A percentile compares a stretch with the other conserved stretches of the same genome.
phyloP scores from a whole-genome alignment of 352 stramenopile genomes.

The Elongisporangium anandrum region DNA sequence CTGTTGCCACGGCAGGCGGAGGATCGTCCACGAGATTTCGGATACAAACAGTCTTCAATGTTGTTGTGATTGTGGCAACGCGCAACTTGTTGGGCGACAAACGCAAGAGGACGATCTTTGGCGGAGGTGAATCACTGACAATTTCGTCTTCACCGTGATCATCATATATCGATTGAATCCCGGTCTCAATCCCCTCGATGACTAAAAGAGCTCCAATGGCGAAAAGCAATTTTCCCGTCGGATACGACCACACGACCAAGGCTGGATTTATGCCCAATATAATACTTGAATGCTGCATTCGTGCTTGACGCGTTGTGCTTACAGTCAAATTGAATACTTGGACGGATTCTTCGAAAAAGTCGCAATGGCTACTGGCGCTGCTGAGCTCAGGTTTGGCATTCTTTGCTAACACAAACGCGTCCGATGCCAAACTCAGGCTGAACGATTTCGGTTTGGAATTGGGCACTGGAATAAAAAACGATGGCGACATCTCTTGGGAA shows the following conservation, averaged over 20 bases:
- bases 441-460: slow-evolving; percentile 28
- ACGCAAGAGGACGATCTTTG: slow-evolving; percentile 22
- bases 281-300: slow-evolving; percentile 4
- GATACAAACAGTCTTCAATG: slow-evolving; percentile 15
- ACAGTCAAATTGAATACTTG: neutral
- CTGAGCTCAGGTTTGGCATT: neutral
- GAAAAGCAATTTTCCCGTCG: slow-evolving; percentile 26
- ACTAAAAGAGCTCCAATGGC: slow-evolving; percentile 16
- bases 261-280: slow-evolving; percentile 6
- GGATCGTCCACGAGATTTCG: neutral
- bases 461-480: slow-evolving; percentile 9
- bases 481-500: slow-evolving; percentile 11
- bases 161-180: slow-evolving; percentile 16
- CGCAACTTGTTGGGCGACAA: slow-evolving; percentile 17
- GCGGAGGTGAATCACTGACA: neutral
- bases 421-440: slow-evolving; percentile 24
- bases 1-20: neutral
- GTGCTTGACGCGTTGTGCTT: slow-evolving; percentile 1
- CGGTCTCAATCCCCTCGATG: slow-evolving; percentile 29
- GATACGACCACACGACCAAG: slow-evolving; percentile 26
- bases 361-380: neutral
- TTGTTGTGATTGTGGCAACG: slow-evolving; percentile 20
- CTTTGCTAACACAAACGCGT: slow-evolving; percentile 20
- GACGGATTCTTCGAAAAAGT: neutral
- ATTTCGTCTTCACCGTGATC: slow-evolving; percentile 1